Base-by-base conservation (phyloP, 1,284 basidiomycete genomes). In the Irpex sp. region DNA sequence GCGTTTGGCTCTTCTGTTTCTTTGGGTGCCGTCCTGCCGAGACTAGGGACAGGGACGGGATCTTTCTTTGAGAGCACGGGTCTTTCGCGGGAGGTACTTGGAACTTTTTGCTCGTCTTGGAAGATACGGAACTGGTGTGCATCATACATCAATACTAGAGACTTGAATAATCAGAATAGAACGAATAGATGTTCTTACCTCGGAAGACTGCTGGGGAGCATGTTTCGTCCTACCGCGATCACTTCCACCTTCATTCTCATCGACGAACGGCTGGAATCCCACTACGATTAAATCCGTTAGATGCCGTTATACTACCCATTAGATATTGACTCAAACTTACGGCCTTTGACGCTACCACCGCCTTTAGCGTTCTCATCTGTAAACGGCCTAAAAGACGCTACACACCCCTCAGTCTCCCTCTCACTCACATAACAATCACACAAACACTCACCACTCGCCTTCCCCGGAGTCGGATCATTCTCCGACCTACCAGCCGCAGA, bases 201-300 rank as follows among this genome's bases (percentile, higher is more conserved):
- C 87, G 17, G 78, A 62, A 36, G 68, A 58, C 8, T 64, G 72
- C 31, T 75, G 78, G 21, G 82, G 80, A n/a, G 78, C 79, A 36
- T 78, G 66, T 64, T 79, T 85, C 60, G 81, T 82, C 65, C 77
- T 80, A 9, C 57, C 19, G 55, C 44, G 3, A 49, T 76, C 31
- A 3, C 31, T 4, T 3, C 31, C 31, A 31, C 31, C 73, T 2
- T 74, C 74, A 67, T 84, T 84, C 67, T 89, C 87, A 61, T 91
- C 90, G 0, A 85, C 78, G 68, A 86, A 79, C 1, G 78, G 77
- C 52, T 69, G 70, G 65, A 79, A 77, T 13, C 72, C 74, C 72
- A 62, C 31, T 2, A 8, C 51, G 17, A 1, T 2, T 9, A 38
- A 57, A 47, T 31, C 4, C 31, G 31, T 31, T 3, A 31, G 31